A percentile compares a stretch with the other conserved stretches of the same genome.
Evolutionary conservation across 345 rosid species (phyloP).

Genomic region (Hibiscus trionum): DNA sequence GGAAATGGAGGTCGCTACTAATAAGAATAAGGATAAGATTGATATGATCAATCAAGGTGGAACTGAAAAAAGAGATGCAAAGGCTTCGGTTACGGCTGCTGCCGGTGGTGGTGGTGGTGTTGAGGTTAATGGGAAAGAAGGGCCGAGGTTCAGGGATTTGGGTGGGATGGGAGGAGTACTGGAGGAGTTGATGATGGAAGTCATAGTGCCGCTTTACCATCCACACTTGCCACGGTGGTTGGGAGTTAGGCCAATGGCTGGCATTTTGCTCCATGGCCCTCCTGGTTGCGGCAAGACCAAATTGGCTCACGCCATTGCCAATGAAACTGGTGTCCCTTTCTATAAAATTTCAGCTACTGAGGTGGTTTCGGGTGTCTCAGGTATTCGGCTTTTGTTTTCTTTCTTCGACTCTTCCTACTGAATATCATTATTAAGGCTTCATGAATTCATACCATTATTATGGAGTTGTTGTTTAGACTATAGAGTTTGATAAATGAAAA

Average conservation of each 20-base stretch:
- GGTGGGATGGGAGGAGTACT: slow-evolving; percentile 65
- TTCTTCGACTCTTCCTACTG: not conserved
- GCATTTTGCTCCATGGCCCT: slow-evolving; percentile 78
- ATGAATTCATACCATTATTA: not conserved
- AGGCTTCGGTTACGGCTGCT: slow-evolving; percentile 5
- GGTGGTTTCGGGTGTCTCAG: slow-evolving; percentile 80
- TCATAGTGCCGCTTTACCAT: slow-evolving; percentile 66
- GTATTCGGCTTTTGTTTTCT: slow-evolving; percentile 23
- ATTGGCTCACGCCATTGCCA: slow-evolving; percentile 72
- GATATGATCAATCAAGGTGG: slow-evolving; percentile 17
- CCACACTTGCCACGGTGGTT: slow-evolving; percentile 49
- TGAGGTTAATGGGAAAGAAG: slow-evolving; percentile 30
- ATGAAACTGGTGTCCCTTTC: slow-evolving; percentile 73
- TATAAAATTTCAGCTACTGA: slow-evolving; percentile 85
- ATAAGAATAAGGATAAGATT: slow-evolving; percentile 30
- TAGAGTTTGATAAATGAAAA: not conserved
- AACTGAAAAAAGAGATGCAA: slow-evolving; percentile 13
- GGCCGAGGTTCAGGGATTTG: slow-evolving; percentile 69
- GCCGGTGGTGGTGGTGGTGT: slow-evolving; percentile 13
- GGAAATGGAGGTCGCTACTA: slow-evolving; percentile 49
- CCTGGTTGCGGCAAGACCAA: slow-evolving; percentile 81
- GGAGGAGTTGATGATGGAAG: slow-evolving; percentile 68
- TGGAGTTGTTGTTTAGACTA: not conserved
- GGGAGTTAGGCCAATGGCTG: slow-evolving; percentile 64
- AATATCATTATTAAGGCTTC: not conserved